Evolutionary conservation across 139 green algal genomes (phyloP).

Genomic region (Tetradesmus lagerheimii): DNA sequence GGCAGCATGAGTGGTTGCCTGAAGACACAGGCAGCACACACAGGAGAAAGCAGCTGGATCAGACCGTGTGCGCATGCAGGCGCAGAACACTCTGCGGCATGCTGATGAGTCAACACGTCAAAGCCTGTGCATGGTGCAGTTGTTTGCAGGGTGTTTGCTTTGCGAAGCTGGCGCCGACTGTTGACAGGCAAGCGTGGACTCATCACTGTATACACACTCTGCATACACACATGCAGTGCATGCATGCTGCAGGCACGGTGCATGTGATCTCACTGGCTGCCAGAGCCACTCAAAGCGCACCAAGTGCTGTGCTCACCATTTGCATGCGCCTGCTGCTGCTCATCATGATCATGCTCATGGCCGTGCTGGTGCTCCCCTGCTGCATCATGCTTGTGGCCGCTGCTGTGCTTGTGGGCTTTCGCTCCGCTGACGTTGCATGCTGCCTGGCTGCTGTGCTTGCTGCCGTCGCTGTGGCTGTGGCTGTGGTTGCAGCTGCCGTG

Average conservation of each 20-base stretch:
- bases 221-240: too few species aligned
- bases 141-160: too few species aligned
- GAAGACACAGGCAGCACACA: neutral
- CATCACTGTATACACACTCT: too few species aligned
- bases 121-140: too few species aligned
- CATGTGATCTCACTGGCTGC: too few species aligned
- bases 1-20: neutral
- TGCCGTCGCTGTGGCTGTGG: slow-evolving; percentile 58
- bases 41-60: too few species aligned
- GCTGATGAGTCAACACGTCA: too few species aligned
- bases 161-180: too few species aligned
- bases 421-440: neutral
- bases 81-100: too few species aligned
- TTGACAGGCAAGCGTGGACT: too few species aligned
- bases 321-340: neutral
- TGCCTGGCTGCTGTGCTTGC: slow-evolving; percentile 13
- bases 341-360: slow-evolving; percentile 13
- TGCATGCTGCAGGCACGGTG: neutral
- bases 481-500: slow-evolving; percentile 53
- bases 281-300: too few species aligned
- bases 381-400: neutral
- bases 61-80: too few species aligned
- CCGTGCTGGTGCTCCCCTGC: slow-evolving; percentile 44
- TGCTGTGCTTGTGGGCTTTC: slow-evolving; percentile 12
- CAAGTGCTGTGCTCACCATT: neutral